Conservation (phyloP, 805 yeast species). For the Soucietia sequanensis region DNA sequence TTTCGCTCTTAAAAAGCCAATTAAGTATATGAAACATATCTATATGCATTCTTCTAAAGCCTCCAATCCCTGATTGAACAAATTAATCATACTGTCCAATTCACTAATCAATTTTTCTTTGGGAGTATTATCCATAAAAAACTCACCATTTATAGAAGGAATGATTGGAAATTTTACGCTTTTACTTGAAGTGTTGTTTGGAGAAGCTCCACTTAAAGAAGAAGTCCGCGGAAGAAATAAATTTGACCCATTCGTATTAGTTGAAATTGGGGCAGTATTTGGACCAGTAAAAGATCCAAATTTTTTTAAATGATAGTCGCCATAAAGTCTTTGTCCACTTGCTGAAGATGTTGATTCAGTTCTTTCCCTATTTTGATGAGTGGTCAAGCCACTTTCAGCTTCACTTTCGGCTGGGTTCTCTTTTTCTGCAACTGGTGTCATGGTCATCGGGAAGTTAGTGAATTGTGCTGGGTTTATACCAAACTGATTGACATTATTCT, state of each 20-base stretch:
- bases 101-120: conserved; percentile 33
- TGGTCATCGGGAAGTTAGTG: conserved; percentile 54
- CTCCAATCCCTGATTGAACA: conserved; percentile 41
- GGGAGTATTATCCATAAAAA: conserved; percentile 37
- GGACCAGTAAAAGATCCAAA: conserved; percentile 6
- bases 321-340: conserved; percentile 1
- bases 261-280: conserved; percentile 2
- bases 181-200: conserved; percentile 2
- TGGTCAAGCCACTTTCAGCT: conserved; percentile 8
- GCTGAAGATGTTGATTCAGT: conserved; percentile 11
- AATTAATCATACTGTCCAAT: conserved; percentile 35
- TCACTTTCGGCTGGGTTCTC: conserved; percentile 17
- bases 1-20: too few species aligned
- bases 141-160: conserved; percentile 35
- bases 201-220: conserved; percentile 8
- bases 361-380: conserved; percentile 11
- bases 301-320: conserved; percentile 11
- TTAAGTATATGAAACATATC: too few species aligned
- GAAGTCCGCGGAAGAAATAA: conserved; percentile 11
- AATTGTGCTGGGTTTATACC: conserved; percentile 58
- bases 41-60: conserved; percentile 31
- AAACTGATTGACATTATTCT: conserved; percentile 57
- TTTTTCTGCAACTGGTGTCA: conserved; percentile 79
- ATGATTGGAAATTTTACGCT: conserved; percentile 31
- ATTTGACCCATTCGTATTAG: conserved; percentile 1